A percentile compares a stretch with the other conserved stretches of the same genome.
These are phyloP conservation scores for Fusarium udum DNA, from an alignment of 2,329 filamentous ascomycete species.

Conservation along the genomic window DNA sequence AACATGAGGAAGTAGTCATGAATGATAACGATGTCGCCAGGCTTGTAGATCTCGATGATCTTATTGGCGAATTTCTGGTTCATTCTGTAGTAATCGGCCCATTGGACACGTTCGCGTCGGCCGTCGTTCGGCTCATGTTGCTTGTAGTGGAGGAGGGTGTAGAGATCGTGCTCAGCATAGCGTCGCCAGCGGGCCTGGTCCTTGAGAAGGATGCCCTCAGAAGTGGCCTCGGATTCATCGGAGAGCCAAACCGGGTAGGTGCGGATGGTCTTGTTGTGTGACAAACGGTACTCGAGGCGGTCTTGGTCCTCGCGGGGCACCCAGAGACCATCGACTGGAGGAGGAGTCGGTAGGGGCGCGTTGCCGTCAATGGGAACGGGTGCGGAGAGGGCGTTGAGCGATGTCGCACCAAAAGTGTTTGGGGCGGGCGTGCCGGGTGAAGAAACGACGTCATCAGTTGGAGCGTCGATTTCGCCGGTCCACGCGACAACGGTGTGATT, in stretches of 20 bases:
- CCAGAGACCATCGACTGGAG: constrained; percentile 73
- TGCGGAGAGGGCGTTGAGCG: constrained; percentile 79
- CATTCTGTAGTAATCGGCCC: constrained; percentile 93
- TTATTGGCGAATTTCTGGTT: constrained; percentile 92
- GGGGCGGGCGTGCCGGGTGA: constrained; percentile 57
- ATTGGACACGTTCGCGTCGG: constrained; percentile 80
- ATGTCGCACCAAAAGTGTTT: constrained; percentile 60
- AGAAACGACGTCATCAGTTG: constrained; percentile 53
- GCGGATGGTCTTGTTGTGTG: constrained; percentile 76
- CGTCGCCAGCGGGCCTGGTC: constrained; percentile 88
- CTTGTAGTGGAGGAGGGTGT: constrained; percentile 95
- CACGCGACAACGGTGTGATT: constrained; percentile 93
- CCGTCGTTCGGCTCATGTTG: constrained; percentile 91
- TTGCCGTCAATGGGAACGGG: constrained; percentile 78
- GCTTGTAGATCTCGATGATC: constrained; percentile 88
- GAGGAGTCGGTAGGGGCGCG: constrained; percentile 63
- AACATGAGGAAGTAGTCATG: constrained; percentile 96
- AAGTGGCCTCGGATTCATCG: constrained; percentile 74
- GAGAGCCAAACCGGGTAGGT: constrained; percentile 90
- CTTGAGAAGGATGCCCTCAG: constrained; percentile 76
- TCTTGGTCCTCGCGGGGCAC: constrained; percentile 76
- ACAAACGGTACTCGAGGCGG: constrained; percentile 78
- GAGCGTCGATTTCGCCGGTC: constrained; percentile 84
- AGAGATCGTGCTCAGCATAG: constrained; percentile 91
- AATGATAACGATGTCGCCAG: constrained; percentile 90